Conservation (phyloP, 495 filamentous ascomycete species). For the Diplogelasinospora grovesii region DNA sequence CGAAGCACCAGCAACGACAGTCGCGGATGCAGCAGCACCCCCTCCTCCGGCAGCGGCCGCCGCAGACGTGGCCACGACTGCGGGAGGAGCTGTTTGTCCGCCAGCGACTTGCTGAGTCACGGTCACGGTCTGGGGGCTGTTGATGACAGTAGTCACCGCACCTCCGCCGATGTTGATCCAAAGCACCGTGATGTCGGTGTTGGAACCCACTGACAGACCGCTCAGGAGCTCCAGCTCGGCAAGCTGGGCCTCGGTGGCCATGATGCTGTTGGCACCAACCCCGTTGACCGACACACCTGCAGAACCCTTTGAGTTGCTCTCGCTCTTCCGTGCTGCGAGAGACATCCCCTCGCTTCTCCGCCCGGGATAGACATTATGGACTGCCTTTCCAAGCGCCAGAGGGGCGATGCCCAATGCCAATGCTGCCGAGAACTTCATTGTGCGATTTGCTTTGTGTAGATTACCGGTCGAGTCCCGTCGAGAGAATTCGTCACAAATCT, state of each 20-base stretch:
- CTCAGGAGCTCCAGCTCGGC: slow-evolving; percentile 18
- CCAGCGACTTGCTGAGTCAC: slow-evolving; percentile 40
- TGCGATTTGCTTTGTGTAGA: slow-evolving; percentile 16
- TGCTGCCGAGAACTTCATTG: slow-evolving; percentile 48
- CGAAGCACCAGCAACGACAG: slow-evolving; percentile 18
- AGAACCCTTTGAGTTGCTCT: neutral
- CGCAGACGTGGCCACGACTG: slow-evolving; percentile 13
- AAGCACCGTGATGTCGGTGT: slow-evolving; percentile 43
- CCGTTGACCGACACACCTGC: slow-evolving; percentile 7
- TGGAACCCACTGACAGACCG: slow-evolving; percentile 17
- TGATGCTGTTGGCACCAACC: slow-evolving; percentile 3
- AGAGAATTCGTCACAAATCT: too few relatives aligned
- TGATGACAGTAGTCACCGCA: slow-evolving; percentile 41
- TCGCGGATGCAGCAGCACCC: slow-evolving; percentile 24
- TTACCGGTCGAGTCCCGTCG: neutral
- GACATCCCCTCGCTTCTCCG: slow-evolving; percentile 9
- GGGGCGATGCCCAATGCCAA: slow-evolving; percentile 43
- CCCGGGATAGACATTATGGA: slow-evolving; percentile 40
- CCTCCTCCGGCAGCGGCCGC: slow-evolving; percentile 10
- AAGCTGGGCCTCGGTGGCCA: slow-evolving; percentile 14
- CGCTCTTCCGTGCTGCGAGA: slow-evolving; percentile 3
- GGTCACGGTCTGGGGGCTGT: slow-evolving; percentile 32
- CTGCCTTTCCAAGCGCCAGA: slow-evolving; percentile 41
- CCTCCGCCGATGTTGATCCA: slow-evolving; percentile 48
- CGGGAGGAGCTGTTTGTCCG: slow-evolving; percentile 16